Evolutionary conservation across 495 filamentous ascomycete species (phyloP), one percentile per base, ranked within the genome.

Genomic region (Talaromyces adpressus): DNA sequence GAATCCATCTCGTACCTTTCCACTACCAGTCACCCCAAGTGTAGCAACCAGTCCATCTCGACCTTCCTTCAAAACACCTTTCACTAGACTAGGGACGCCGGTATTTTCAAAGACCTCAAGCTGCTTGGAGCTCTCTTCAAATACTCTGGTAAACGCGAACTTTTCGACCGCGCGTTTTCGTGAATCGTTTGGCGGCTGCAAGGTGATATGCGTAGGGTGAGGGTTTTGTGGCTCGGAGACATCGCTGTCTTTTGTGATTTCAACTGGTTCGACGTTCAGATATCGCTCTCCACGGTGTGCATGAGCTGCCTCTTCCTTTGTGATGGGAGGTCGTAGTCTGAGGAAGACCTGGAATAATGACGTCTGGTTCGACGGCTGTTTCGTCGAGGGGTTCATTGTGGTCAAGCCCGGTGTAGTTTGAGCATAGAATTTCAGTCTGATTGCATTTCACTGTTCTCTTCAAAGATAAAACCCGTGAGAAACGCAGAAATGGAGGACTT

Each of bases 81-180:
- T 87, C 2, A 97, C 81, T 12, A 98, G 70, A 1, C 83, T 82
- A 47, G 90, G 80, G 34, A 96, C 82, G 12, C 88, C 89, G 0
- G 87, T 92, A 65, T 89, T 90, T 63, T 92, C 84, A 69, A 98
- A 97, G 23, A 98, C 75, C 69, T 97, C 91, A 27, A 95, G 77
- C 67, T 98, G 94, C 14, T 81, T 84, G 1, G 90, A 85, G 68
- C 87, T 79, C 68, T 97, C 92, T 66, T 96, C 89, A 68, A 97
- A 98, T 16, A 98, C 91, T 66, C 84, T 87, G 5, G 95, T 98
- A 71, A 98, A 98, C 0, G 88, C 91, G 67, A 98, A 98, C 69
- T 87, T 91, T 77, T 98, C 94, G 34, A 97, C 83, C 4, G 91
- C 92, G 18, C 92, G 87, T 64, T 92, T 89, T 59, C 94, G 80